Percentiles rank a stretch among this genome's conserved stretches.
Evolutionary conservation across 208 protist genomes (phyloP).

Genomic region (Crithidia mellificae): DNA sequence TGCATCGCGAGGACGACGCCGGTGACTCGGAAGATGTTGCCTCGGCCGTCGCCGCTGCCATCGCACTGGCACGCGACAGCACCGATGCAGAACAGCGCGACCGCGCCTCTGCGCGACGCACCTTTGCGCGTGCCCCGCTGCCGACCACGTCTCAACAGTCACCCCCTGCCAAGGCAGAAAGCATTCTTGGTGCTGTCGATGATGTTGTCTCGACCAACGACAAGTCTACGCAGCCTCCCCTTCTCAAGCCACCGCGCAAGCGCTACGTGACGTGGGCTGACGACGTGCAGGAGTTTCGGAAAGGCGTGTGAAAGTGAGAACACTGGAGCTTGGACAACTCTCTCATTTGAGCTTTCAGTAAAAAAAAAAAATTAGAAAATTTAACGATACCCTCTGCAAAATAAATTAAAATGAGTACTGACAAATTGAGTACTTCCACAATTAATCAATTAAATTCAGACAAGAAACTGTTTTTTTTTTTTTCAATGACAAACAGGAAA

Average conservation of each 20-base stretch:
- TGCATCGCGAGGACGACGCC: neutral
- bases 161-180: neutral
- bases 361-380: too few species aligned
- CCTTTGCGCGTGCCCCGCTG: neutral
- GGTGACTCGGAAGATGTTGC: constrained; percentile 3
- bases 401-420: too few species aligned
- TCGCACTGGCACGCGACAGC: constrained; percentile 7
- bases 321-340: too few species aligned
- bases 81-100: neutral
- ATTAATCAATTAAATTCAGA: too few species aligned
- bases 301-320: neutral
- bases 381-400: too few species aligned
- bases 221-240: neutral
- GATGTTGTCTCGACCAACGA: too few species aligned
- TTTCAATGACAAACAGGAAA: too few species aligned
- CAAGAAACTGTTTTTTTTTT: too few species aligned
- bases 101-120: neutral
- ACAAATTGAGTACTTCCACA: too few species aligned
- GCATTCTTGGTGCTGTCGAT: too few species aligned
- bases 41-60: constrained; percentile 4
- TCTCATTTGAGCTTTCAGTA: too few species aligned
- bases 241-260: constrained; percentile 1
- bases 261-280: constrained; percentile 26
- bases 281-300: constrained; percentile 19
- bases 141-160: neutral